Evolutionary conservation across 495 filamentous ascomycete genomes (phyloP).

Genomic region (Daldinia caldariorum): DNA sequence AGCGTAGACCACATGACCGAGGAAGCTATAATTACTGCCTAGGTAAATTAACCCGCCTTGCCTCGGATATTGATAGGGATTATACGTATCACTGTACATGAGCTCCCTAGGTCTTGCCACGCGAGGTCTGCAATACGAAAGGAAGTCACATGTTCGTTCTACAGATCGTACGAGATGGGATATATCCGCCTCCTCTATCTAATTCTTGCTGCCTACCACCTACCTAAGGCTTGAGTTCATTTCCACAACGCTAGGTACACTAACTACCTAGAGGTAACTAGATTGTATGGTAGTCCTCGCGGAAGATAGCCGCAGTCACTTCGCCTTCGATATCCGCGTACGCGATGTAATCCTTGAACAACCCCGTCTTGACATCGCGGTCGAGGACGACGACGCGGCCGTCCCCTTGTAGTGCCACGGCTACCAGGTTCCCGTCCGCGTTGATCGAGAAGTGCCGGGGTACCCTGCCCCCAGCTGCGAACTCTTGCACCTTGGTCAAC

Average conservation of each 20-base stretch:
- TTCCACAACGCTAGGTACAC: neutral
- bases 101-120: conserved; percentile 4
- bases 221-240: conserved; percentile 7
- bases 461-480: conserved; percentile 65
- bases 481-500: conserved; percentile 60
- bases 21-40: conserved; percentile 5
- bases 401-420: conserved; percentile 69
- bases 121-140: conserved; percentile 12
- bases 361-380: conserved; percentile 65
- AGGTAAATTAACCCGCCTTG: conserved; percentile 13
- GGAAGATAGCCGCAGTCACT: conserved; percentile 70
- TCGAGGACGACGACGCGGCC: conserved; percentile 68
- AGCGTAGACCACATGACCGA: conserved; percentile 25
- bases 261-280: conserved; percentile 2
- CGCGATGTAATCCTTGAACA: conserved; percentile 63
- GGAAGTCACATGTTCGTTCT: conserved; percentile 1
- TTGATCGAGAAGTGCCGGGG: conserved; percentile 76
- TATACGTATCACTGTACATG: conserved; percentile 9
- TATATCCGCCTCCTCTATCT: conserved; percentile 13
- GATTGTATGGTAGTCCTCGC: conserved; percentile 55
- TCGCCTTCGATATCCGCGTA: conserved; percentile 59
- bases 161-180: conserved; percentile 16
- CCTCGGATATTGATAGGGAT: conserved; percentile 6
- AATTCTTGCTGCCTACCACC: conserved; percentile 14
- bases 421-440: conserved; percentile 66